Base-by-base conservation (phyloP, 1,139 yeast species). In the Suhomyces ambrosiae region DNA sequence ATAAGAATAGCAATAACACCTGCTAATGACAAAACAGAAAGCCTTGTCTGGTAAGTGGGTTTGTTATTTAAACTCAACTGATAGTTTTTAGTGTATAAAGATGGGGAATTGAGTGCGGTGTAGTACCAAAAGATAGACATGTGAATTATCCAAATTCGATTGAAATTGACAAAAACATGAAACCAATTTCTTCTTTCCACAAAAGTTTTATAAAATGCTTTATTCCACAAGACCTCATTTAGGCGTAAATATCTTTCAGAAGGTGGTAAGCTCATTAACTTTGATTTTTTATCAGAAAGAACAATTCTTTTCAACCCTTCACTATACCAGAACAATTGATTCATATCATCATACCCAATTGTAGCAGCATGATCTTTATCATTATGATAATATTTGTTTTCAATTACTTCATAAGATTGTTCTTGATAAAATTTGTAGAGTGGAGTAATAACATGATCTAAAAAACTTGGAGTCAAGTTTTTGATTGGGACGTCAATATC, bases 251-350 rank as follows among this genome's bases (percentile, higher is more conserved):
- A 94, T 64, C 98, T 85, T 65, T 92, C 96, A 55, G 82, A 87
- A 45, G 82, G 78, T 30, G 97, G 95, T 55, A 89, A 69, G 55
- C 92, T 98, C 41, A 92, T 87, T 59, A 92, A 74, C 62, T 96
- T 82, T 23, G 95, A 13, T 22, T 1, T 74, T 48, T 95, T 95
- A 62, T 92, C 97, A 60, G 84, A 90, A 57, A 90, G 80, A 35
- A 85, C 78, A 57, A 92, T 90, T 69, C 95, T 84, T 45, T 94
- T 86, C 54, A 92, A 86, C 74, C 98, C 99, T 69, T 92, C 97
- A 30, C 98, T 97, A 68, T 92, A 94, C 98, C 99, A 92, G 71
- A 92, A 92, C 54, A 92, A 78, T 74, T 94, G 99, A 68, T 94
- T 92, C 45, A 92, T 95, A 73, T 94, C 98, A 72, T 92, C 99